Base-by-base conservation (phyloP, 257 asterid species). In the Eustoma russellianum region DNA sequence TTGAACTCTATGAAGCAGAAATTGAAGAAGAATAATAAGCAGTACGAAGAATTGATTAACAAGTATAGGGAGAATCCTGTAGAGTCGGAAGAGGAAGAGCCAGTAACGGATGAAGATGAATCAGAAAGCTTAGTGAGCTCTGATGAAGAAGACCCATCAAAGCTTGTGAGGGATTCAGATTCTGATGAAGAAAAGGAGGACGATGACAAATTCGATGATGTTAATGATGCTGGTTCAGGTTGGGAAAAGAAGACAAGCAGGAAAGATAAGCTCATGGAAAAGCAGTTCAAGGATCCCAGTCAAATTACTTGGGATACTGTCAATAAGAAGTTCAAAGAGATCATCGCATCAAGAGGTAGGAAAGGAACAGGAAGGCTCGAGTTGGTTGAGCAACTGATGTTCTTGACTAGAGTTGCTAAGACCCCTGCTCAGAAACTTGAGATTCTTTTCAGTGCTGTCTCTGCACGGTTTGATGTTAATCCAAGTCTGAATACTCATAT, bases 401-500 rank as follows among this genome's bases (percentile, higher is more conserved):
- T 87, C 79, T 71, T 91, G 60, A 85, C 95, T 5, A 79, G 86
- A 64, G 94, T 82, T 59, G 94, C 98, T 12, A 84, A 87, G 77
- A 91, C 98, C 17, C 98, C 98, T 30, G 94, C 98, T 3, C 98
- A 88, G 77, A 85, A 84, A 82, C 92, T 91, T 46, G 95, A 91
- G 79, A 88, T 91, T 38, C 82, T 88, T 33, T 84, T 88, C 77
- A 75, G 95, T 52, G 95, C 85, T 56, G 76, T 91, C 28, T 91
- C 97, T 40, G 94, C 93, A 0, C 98, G 85, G 68, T 91, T 91
- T 62, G 98, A 91, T 65, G 94, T 91, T 30, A 87, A 83, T 55
- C 79, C 83, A 11, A 70, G 94, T 64, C 74, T 91, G 63, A 86
- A 80, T 50, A 89, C 97, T 0, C 96, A 91, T 77, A 91, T 91